Percentiles rank a stretch among this genome's conserved stretches.
Conservation (phyloP, 2,329 filamentous ascomycete species). For the Ploettnerulaceae sp. region DNA sequence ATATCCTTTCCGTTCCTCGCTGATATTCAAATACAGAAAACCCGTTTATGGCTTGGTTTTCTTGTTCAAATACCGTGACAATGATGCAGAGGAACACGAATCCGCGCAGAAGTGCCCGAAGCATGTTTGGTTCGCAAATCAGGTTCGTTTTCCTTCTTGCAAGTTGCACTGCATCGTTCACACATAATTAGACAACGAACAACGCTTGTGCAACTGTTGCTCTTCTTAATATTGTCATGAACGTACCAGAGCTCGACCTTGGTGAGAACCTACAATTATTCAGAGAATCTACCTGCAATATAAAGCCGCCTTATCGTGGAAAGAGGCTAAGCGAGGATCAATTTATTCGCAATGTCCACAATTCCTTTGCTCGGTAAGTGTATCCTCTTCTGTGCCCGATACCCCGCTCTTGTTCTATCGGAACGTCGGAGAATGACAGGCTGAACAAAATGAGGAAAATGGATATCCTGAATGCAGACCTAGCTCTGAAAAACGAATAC, state of each 20-base stretch:
- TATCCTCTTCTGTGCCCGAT: neutral
- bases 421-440: neutral
- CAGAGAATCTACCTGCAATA: slow-evolving; percentile 62
- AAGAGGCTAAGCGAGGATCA: slow-evolving; percentile 68
- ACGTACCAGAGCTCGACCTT: slow-evolving; percentile 60
- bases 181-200: slow-evolving; percentile 55
- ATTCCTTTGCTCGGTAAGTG: slow-evolving; percentile 70
- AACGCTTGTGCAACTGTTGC: slow-evolving; percentile 93
- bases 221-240: slow-evolving; percentile 90
- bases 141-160: slow-evolving; percentile 45
- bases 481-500: slow-evolving; percentile 54
- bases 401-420: too few relatives aligned
- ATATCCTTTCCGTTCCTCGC: slow-evolving; percentile 21
- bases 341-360: slow-evolving; percentile 78
- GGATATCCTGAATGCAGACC: slow-evolving; percentile 69
- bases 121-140: slow-evolving; percentile 89
- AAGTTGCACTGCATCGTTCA: slow-evolving; percentile 3
- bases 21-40: slow-evolving; percentile 48
- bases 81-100: slow-evolving; percentile 43
- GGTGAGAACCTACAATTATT: slow-evolving; percentile 68
- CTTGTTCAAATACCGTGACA: slow-evolving; percentile 65
- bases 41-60: slow-evolving; percentile 86
- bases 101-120: slow-evolving; percentile 52
- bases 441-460: slow-evolving; percentile 51
- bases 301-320: slow-evolving; percentile 70